Percentiles rank a stretch among this genome's conserved stretches.
Conservation (phyloP, 345 rosid genomes). For the Pelargonium nanum region DNA sequence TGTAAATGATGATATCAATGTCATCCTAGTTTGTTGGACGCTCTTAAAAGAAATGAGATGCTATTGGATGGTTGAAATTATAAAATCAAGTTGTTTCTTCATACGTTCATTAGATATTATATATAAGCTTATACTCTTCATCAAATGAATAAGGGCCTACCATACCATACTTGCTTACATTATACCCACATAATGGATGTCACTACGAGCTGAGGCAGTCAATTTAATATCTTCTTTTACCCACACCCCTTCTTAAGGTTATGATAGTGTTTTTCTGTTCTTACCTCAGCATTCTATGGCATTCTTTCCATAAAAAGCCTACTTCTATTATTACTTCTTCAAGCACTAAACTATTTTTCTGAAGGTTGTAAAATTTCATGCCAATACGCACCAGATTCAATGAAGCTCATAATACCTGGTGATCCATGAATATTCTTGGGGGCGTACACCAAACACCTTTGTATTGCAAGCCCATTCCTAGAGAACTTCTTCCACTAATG, state of each 20-base stretch:
- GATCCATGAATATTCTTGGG: slow-evolving; percentile 94
- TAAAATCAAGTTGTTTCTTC: neutral
- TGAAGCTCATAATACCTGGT: slow-evolving; percentile 38
- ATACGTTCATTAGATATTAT: neutral
- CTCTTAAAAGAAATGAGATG: neutral
- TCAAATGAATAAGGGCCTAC: slow-evolving; percentile 2
- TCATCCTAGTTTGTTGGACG: neutral
- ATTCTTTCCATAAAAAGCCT: too few relatives aligned
- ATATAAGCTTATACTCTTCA: neutral
- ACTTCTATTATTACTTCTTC: too few relatives aligned
- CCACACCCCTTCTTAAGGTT: too few relatives aligned
- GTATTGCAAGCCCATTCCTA: slow-evolving; percentile 71
- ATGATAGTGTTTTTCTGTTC: neutral
- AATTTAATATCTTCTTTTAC: too few relatives aligned
- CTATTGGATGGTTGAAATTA: neutral
- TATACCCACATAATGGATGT: too few relatives aligned
- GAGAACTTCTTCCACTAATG: slow-evolving; percentile 77
- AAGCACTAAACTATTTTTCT: neutral
- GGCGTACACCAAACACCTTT: slow-evolving; percentile 93
- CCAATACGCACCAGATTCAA: neutral
- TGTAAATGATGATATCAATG: slow-evolving; percentile 18
- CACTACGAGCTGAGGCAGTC: too few relatives aligned
- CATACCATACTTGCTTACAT: too few relatives aligned
- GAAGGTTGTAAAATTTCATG: neutral
- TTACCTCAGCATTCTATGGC: neutral